These are phyloP conservation scores for Nannochloropsis oceanica DNA, from an alignment of 108 stramenopile genomes.

Conservation along the genomic window DNA sequence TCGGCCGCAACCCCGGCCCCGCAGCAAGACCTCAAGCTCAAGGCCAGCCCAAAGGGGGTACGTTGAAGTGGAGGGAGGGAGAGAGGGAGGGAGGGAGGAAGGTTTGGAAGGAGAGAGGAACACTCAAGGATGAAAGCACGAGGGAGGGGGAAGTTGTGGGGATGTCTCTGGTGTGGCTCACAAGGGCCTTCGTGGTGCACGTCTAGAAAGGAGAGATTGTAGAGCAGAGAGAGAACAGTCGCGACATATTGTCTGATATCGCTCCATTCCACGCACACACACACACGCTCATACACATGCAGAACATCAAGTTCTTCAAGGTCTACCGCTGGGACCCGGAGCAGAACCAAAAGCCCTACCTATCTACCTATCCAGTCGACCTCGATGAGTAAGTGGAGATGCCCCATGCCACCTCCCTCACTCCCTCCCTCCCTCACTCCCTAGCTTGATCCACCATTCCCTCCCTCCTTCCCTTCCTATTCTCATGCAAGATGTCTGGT, in stretches of 20 bases:
- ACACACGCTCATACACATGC: not conserved
- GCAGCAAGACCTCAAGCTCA: not conserved
- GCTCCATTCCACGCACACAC: too few relatives aligned
- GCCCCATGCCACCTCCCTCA: not conserved
- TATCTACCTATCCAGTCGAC: constrained; percentile 80
- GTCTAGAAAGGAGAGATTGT: too few relatives aligned
- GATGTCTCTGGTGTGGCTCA: too few relatives aligned
- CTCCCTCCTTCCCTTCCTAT: too few relatives aligned
- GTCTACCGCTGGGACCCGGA: constrained; percentile 97
- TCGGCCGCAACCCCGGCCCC: not conserved
- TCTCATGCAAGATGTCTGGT: too few relatives aligned
- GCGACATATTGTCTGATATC: too few relatives aligned
- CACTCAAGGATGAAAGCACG: not conserved
- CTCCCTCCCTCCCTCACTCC: not conserved
- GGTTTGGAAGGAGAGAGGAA: not conserved
- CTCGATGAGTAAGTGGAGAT: constrained; percentile 59
- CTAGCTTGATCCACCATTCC: not conserved
- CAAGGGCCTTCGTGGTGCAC: too few relatives aligned
- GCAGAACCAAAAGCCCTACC: constrained; percentile 59
- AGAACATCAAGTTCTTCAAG: constrained; percentile 84
- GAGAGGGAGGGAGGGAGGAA: not conserved
- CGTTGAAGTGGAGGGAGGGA: not conserved
- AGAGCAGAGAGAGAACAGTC: too few relatives aligned
- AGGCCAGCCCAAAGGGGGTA: not conserved
- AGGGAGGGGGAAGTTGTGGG: too few relatives aligned